Base-by-base conservation (phyloP, 768 basidiomycete species). In the Kwoniella bestiolae region DNA sequence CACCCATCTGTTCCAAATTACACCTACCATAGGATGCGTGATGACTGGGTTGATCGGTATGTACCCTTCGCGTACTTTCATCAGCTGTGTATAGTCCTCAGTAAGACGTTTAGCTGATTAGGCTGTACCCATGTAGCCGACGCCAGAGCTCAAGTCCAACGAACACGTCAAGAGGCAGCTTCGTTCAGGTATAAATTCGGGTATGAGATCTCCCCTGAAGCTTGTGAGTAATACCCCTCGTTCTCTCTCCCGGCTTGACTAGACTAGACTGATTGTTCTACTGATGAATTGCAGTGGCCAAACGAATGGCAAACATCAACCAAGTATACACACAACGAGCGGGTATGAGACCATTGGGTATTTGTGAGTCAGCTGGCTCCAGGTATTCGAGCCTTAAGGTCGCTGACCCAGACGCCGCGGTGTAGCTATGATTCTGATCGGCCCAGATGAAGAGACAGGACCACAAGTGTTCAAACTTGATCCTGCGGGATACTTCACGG, bases 391-490 rank as follows among this genome's bases (percentile, higher is more conserved):
- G n/a, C n/a, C n/a, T n/a, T n/a, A 35, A 35, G 34, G 38, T 38
- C 18, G 53, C 53, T 56, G 53, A 56, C 31, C 25, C 32, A 25
- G 21, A 3, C 12, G 3, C 3, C 18, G 2, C 7, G 11, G 38
- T 47, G 28, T 5, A 98, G 95, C 93, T 3, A 97, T 95, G 93
- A 90, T 97, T 67, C 82, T 98, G 74, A 94, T 98, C 76, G 96
- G 96, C 3, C 85, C 89, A 65, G 96, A 98, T 81, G 85, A 89
- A 8, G 91, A 94, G 79, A 85, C 86, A 58, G 95, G 95, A 4
- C 95, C 96, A n/a, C 95, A 97, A 80, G 86, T 90, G 75, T 98
- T 97, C 86, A 97, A 96, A 83, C 89, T 98, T 57, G 96, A 99
- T 79, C 96, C 96, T 11, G 96, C 96, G 2, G 96, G 96, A 4